Evolutionary conservation across 2,329 filamentous ascomycete species (phyloP), one percentile per base, ranked within the genome.

Genomic region (Tricladium varicosporioides): DNA sequence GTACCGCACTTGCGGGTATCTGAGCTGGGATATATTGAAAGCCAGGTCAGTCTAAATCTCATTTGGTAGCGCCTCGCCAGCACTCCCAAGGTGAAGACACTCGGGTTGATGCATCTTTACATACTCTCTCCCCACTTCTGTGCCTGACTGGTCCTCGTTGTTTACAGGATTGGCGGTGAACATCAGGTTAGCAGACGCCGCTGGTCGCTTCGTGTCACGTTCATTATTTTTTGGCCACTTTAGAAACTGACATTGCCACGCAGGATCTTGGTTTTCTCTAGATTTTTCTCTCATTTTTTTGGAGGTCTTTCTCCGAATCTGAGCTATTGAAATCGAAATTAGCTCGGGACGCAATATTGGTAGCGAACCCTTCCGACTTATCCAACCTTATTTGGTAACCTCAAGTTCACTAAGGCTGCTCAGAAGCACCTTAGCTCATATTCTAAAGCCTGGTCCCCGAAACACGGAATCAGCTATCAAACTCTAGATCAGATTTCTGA

Each of bases 41-140:
- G 42, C 48, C 33, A 61, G 58, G 53, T 65, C 49, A 59, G 62
- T 60, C 59, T 59, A 61, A 63, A 42, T 54, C 47, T 51, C 43
- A 59, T 63, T 63, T 48, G 50, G 47, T 45, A 44, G 58, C 48
- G 53, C 49, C 48, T 61, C 56, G 46, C 51, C 53, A 58, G 19
- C 48, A 49, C 52, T 52, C 53, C 61, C 59, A 54, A 62, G 60
- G 61, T 61, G 58, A 63, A 56, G 58, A 51, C 53, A 51, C 51
- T 62, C 66, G 66, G 65, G 58, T 63, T 49, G 58, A 52, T 67
- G 63, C 66, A 68, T 66, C 57, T 65, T 62, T 58, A 59, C 56
- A 65, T 42, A 59, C 60, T 59, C 51, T 13, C 51, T 46, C 55
- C 55, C 54, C 47, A 62, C 51, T 59, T 48, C 36, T 11, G 10